phyloP scores from a whole-genome alignment of 495 filamentous ascomycete species.

The Aspergillus avenaceus region DNA sequence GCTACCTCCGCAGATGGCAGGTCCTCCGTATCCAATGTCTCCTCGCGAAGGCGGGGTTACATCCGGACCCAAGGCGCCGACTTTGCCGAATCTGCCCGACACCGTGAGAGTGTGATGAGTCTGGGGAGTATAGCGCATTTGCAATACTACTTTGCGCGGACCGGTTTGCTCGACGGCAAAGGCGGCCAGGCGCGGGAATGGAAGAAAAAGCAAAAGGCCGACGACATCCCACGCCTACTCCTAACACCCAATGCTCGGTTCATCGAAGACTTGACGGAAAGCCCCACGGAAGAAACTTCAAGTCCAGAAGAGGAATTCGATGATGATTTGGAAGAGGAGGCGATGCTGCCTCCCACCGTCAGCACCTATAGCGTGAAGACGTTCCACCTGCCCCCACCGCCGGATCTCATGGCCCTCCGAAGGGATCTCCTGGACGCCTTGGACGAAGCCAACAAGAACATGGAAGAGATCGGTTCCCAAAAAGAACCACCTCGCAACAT shows the following conservation, averaged over 20 bases:
- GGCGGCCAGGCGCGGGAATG: slow-evolving; percentile 76
- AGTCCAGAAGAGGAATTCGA: slow-evolving; percentile 48
- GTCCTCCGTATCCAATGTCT: slow-evolving; percentile 50
- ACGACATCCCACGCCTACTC: slow-evolving; percentile 36
- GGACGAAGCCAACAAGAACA: slow-evolving; percentile 60
- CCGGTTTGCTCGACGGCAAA: slow-evolving; percentile 89
- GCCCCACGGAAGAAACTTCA: slow-evolving; percentile 46
- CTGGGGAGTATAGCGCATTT: slow-evolving; percentile 94
- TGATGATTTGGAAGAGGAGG: slow-evolving; percentile 55
- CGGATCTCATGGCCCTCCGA: slow-evolving; percentile 72
- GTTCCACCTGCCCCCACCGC: slow-evolving; percentile 81
- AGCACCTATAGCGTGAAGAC: slow-evolving; percentile 92
- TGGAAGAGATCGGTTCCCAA: slow-evolving; percentile 47
- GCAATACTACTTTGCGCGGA: slow-evolving; percentile 97
- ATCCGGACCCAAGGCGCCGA: slow-evolving; percentile 86
- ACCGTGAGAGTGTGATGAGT: slow-evolving; percentile 90
- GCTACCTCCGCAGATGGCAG: slow-evolving; percentile 50
- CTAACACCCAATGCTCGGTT: slow-evolving; percentile 41
- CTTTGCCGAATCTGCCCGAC: slow-evolving; percentile 85
- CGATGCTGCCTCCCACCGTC: slow-evolving; percentile 90
- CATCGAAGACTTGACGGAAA: slow-evolving; percentile 45
- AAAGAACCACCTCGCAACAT: slow-evolving; percentile 25
- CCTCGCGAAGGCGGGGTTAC: slow-evolving; percentile 69
- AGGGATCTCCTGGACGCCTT: slow-evolving; percentile 68
- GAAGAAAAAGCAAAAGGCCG: slow-evolving; percentile 51